Evolutionary conservation across 352 stramenopile species (phyloP), one percentile per base, ranked within the genome.

Genomic region (Phytophthora tentaculata): DNA sequence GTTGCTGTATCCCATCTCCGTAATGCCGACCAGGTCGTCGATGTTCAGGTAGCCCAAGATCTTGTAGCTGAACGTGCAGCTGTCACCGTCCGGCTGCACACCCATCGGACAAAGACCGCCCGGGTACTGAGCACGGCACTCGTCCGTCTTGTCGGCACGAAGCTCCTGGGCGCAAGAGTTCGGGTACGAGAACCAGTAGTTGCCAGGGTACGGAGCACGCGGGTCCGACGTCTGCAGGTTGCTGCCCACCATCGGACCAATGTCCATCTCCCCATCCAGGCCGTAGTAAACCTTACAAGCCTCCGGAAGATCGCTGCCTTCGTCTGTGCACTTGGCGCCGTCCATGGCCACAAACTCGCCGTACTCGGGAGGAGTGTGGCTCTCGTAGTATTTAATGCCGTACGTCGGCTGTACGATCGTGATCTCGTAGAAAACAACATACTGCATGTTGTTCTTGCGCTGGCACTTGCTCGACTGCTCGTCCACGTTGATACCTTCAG

Each of bases 151-250:
- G 45, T 74, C 57, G 0, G 23, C 56, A 71, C 75, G 87, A 23
- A 81, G 55, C 28, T 81, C 23, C 35, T 73, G 64, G 5, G 76
- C 79, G n/a, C 83, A 94, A 10, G 65, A 86, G 67, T 91, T 91
- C 6, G 86, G 84, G 75, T 77, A 92, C 60, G 86, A 95, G 68
- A 88, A 93, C 86, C 84, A 93, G 73, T 86, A 86, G 65, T 89
- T 91, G 68, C 82, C 78, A 2, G 80, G 80, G 79, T 95, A 93
- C 55, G 84, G 86, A 20, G 86, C 86, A 7, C 76, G 61, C 2
- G 57, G 35, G 16, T 93, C 81, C 9, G 60, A 80, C 50, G 79
- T 74, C 57, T 81, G 61, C 9, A 83, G 53, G 14, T 78, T 77
- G 28, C 59, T 66, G 10, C 83, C 81, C 20, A 91, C 67, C 53